Evolutionary conservation across 1,139 yeast genomes (phyloP).

Genomic region (Tardiomyces digboiensis): DNA sequence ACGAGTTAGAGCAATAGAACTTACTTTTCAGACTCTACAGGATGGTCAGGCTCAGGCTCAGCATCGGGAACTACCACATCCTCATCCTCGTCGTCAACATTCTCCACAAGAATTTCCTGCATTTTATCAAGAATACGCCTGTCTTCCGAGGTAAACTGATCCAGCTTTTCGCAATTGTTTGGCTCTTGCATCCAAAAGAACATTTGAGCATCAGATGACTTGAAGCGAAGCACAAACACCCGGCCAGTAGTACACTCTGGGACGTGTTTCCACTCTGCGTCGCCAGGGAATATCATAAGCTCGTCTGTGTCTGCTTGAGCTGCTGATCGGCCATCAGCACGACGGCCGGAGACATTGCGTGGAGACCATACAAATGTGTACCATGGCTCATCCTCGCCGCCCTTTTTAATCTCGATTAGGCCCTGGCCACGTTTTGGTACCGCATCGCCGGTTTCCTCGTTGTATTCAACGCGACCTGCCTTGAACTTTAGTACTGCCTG

Average conservation of each 20-base stretch:
- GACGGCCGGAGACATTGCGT: conserved; percentile 23
- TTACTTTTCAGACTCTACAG: conserved; percentile 5
- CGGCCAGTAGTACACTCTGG: conserved; percentile 74
- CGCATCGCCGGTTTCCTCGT: conserved; percentile 60
- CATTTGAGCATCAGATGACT: conserved; percentile 74
- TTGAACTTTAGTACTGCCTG: conserved; percentile 36
- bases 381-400: conserved; percentile 46
- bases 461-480: conserved; percentile 78
- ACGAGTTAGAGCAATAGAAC: not conserved
- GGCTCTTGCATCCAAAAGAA: conserved; percentile 90
- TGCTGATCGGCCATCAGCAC: conserved; percentile 17
- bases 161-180: conserved; percentile 45
- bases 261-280: conserved; percentile 74
- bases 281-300: conserved; percentile 84
- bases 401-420: conserved; percentile 52
- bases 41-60: conserved; percentile 15
- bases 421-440: conserved; percentile 78
- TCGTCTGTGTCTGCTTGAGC: conserved; percentile 40
- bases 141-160: conserved; percentile 57
- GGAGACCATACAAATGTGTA: conserved; percentile 56
- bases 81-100: conserved; percentile 37
- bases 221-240: conserved; percentile 72
- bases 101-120: conserved; percentile 38
- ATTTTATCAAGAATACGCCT: conserved; percentile 42
- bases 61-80: conserved; percentile 32